Evolutionary conservation across 2,329 filamentous ascomycete genomes (phyloP), one percentile per base, ranked within the genome.

Genomic region (Nemania abortiva): DNA sequence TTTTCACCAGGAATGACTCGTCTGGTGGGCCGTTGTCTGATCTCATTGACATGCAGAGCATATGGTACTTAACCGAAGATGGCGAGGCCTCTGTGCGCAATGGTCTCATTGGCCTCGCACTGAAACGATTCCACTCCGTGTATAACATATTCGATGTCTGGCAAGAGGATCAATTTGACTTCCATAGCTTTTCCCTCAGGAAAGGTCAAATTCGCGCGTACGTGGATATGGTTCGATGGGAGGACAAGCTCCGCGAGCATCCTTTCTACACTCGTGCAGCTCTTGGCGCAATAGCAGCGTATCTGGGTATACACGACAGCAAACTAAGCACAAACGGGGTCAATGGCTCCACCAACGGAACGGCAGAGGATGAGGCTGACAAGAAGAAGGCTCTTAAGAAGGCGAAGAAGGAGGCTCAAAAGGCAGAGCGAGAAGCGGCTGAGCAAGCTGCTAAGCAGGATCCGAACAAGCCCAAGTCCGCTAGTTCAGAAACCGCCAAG

Each of bases 151-250:
- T 99, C 77, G 95, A 98, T 73, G 90, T 94, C 22, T 99, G 96
- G 96, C 92, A 97, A 78, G 97, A 99, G 79, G 96, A 99, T 76
- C 96, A 99, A 78, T 98, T 98, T 76, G 96, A 99, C 80, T 99
- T 99, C 85, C 97, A 99, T 85, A 94, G 90, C 79, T 99, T 99
- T 82, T 98, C 94, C 22, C 85, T 99, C n/a, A 88, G 96, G 22
- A 99, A 98, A 81, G 97, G 97, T 15, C 95, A 97, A 85, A 93
- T 98, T 69, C 88, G 95, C 65, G 93, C 96, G 1, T 99, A 99
- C 78, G 85, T 99, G 49, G 95, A 98, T 75, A 97, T 99, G 94
- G 87, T 99, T 55, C 89, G 92, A 74, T 99, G 96, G 97, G 95
- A 98, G 79, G 95, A 99, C 78, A 89, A 90, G 70, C 82, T 98